Evolutionary conservation across 805 yeast genomes (phyloP), one percentile per base, ranked within the genome.

Genomic region (Candida schatavii): DNA sequence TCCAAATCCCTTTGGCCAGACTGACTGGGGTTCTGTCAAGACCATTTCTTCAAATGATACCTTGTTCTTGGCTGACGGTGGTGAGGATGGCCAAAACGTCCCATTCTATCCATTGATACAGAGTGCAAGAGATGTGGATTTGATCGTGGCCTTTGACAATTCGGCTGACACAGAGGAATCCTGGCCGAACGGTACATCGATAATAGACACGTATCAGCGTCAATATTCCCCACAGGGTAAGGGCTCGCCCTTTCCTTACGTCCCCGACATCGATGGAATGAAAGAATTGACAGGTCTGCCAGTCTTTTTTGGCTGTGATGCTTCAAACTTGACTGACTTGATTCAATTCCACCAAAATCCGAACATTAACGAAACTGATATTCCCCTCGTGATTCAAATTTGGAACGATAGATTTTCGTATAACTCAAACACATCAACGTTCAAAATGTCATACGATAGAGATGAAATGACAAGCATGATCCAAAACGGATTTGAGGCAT

Each of bases 291-390:
- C 87, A 13, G 68, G 81, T 7, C 74, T 65, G 46, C 95, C 96
- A 39, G 72, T 84, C 0, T 88, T 88, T 66, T 88, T 88, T 58
- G 96, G 96, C 26, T 88, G 96, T 62, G 75, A 85, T 55, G 73
- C 86, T 3, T 49, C 62, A 1, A 84, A 85, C 55, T 64, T 83
- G 56, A 80, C 89, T 5, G 65, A 61, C 13, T 67, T 83, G 45
- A 52, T 58, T 15, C 46, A 48, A 28, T 36, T 22, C n/a, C 39
- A 36, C 26, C 15, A 34, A 6, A 42, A 30, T 20, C 31, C 40
- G 5, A 43, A 48, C 21, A 22, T 47, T 11, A 41, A 39, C 27
- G 57, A 70, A 34, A 66, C 71, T 21, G 64, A 64, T 23, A 89
- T 90, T 21, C 96, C 96, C 2, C 69, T 88, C 43, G 72, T 88